Conservation (phyloP, 495 filamentous ascomycete genomes). For the Penicillium arizonense region DNA sequence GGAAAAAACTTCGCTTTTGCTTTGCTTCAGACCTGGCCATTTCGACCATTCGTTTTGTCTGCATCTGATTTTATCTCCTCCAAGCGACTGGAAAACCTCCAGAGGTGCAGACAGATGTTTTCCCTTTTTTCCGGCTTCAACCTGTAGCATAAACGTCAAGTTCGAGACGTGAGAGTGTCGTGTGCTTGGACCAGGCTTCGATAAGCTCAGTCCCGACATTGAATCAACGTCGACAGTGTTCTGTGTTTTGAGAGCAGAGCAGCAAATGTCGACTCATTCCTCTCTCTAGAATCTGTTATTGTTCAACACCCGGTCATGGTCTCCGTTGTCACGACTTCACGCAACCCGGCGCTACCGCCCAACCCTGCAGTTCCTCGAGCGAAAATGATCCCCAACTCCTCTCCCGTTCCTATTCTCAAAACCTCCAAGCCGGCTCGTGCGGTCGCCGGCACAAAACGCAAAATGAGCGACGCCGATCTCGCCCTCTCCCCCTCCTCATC, state of each 20-base stretch:
- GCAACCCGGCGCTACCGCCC: constrained; percentile 27
- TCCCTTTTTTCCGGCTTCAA: constrained; percentile 8
- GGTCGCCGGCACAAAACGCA: constrained; percentile 34
- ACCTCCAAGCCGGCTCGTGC: constrained; percentile 27
- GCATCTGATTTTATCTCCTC: constrained; percentile 14
- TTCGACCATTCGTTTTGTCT: constrained; percentile 14
- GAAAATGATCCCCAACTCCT: constrained; percentile 36
- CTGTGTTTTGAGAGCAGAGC: constrained; percentile 5
- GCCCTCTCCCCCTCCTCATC: constrained; percentile 36
- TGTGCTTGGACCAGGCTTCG: constrained; percentile 21
- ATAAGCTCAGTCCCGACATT: constrained; percentile 5
- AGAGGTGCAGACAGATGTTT: constrained; percentile 21
- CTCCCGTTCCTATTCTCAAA: constrained; percentile 45
- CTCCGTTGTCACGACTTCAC: constrained; percentile 38
- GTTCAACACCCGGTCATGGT: constrained; percentile 36
- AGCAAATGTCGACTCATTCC: constrained; percentile 23
- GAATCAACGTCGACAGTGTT: constrained; percentile 2
- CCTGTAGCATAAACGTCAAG: constrained; percentile 17
- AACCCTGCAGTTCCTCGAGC: constrained; percentile 21
- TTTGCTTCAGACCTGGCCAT: constrained; percentile 4
- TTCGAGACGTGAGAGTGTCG: constrained; percentile 18
- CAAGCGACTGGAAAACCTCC: constrained; percentile 9
- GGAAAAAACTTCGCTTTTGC: constrained; percentile 23
- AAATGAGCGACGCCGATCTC: constrained; percentile 41
- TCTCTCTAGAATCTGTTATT: constrained; percentile 6